These are phyloP conservation scores for Chionographis japonica DNA, from an alignment of 106 monocot species.

Conservation along the genomic window DNA sequence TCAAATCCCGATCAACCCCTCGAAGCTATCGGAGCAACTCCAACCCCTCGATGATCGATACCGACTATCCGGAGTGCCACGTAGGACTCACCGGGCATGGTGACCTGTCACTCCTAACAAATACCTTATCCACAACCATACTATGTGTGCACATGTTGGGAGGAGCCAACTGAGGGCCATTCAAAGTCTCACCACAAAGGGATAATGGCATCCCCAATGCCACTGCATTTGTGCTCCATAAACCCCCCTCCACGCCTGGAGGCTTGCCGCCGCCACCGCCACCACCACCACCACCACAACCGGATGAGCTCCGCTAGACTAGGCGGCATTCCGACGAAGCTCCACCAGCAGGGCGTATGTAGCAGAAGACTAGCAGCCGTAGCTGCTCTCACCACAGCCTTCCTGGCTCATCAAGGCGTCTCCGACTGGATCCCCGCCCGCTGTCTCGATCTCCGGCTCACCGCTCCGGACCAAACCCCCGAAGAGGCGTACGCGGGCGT, in stretches of 20 bases:
- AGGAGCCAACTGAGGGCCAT: background rate
- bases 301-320: background rate
- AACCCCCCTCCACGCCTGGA: background rate
- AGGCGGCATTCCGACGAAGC: background rate
- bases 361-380: slow-evolving; percentile 12
- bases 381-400: slow-evolving; percentile 2
- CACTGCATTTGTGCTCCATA: slow-evolving; percentile 12
- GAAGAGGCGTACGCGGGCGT: slow-evolving; percentile 54
- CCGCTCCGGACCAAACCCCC: slow-evolving; percentile 43
- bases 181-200: no score
- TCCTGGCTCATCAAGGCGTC: slow-evolving; percentile 8
- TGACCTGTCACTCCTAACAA: no score
- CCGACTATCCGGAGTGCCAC: no score
- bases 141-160: background rate
- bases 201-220: slow-evolving; percentile 18
- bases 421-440: slow-evolving; percentile 1
- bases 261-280: background rate
- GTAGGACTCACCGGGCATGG: no score
- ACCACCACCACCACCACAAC: no score
- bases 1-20: no score
- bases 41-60: no score
- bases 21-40: no score
- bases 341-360: background rate
- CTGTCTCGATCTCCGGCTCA: slow-evolving; percentile 38
- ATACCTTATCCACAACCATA: background rate